These are phyloP conservation scores for Penicillium lividum DNA, from an alignment of 495 filamentous ascomycete species.

Conservation along the genomic window DNA sequence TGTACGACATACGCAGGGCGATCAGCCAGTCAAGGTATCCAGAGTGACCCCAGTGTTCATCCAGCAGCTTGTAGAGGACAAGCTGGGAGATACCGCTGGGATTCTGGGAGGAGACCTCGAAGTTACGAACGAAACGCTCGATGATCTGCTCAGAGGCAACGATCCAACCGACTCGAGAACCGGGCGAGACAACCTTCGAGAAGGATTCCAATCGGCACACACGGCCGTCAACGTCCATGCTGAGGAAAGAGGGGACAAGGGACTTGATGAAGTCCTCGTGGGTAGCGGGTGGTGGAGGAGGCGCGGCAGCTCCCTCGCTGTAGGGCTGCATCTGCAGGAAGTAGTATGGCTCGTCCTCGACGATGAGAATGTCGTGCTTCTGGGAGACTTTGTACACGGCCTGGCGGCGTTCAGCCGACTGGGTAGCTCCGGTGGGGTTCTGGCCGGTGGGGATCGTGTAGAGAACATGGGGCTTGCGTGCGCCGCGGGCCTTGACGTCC, in stretches of 20 bases:
- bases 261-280: conserved; percentile 61
- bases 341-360: conserved; percentile 99
- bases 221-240: conserved; percentile 64
- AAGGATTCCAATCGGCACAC: conserved; percentile 70
- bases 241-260: conserved; percentile 62
- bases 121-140: conserved; percentile 73
- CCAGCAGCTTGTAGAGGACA: conserved; percentile 82
- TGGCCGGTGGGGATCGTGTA: conserved; percentile 66
- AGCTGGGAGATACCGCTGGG: conserved; percentile 82
- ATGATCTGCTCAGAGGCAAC: conserved; percentile 78
- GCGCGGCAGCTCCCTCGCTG: conserved; percentile 50
- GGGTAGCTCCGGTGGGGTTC: conserved; percentile 91
- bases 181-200: conserved; percentile 66
- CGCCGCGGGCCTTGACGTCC: conserved; percentile 57
- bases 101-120: conserved; percentile 78
- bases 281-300: conserved; percentile 53
- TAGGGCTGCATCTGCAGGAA: conserved; percentile 96
- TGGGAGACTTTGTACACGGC: conserved; percentile 75
- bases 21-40: conserved; percentile 92
- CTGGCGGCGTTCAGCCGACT: conserved; percentile 60
- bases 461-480: conserved; percentile 70
- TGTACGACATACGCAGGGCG: conserved; percentile 80
- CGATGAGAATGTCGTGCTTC: conserved; percentile 81
- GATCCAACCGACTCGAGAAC: conserved; percentile 63
- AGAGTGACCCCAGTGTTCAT: conserved; percentile 92